phyloP scores from a whole-genome alignment of 2,329 filamentous ascomycete species.

The Diaporthe citrichinensis region DNA sequence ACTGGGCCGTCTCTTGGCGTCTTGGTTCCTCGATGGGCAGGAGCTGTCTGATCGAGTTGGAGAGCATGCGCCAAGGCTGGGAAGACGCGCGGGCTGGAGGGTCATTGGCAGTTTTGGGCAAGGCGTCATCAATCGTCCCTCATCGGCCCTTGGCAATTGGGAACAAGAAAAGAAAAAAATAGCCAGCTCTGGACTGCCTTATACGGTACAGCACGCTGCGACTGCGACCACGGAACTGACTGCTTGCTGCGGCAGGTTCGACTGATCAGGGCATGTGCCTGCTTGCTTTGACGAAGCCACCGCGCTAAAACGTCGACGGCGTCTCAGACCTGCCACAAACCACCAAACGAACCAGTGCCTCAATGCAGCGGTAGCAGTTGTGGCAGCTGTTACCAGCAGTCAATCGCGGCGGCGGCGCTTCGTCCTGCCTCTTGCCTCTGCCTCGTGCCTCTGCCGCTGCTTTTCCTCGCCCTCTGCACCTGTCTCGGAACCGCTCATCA shows the following conservation, averaged over 20 bases:
- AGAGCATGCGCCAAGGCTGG: background rate
- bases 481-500: conserved; percentile 18
- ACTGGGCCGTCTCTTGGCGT: background rate
- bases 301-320: conserved; percentile 53
- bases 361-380: conserved; percentile 20
- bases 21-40: background rate
- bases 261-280: conserved; percentile 34
- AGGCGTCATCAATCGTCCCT: conserved; percentile 9
- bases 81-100: conserved; percentile 18
- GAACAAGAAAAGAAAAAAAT: background rate
- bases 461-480: conserved; percentile 7
- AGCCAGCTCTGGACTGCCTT: background rate
- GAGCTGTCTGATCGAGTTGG: background rate
- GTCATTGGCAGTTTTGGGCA: conserved; percentile 2
- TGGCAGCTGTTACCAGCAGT: background rate
- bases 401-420: background rate
- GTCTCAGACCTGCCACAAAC: conserved; percentile 48
- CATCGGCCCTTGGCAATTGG: conserved; percentile 13
- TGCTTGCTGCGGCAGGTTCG: conserved; percentile 29
- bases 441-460: background rate
- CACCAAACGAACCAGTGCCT: conserved; percentile 20
- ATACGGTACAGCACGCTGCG: background rate
- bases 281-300: conserved; percentile 49
- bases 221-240: background rate
- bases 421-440: background rate